Evolutionary conservation across 139 green algal genomes (phyloP).

Genomic region (Volvox reticuliferus): DNA sequence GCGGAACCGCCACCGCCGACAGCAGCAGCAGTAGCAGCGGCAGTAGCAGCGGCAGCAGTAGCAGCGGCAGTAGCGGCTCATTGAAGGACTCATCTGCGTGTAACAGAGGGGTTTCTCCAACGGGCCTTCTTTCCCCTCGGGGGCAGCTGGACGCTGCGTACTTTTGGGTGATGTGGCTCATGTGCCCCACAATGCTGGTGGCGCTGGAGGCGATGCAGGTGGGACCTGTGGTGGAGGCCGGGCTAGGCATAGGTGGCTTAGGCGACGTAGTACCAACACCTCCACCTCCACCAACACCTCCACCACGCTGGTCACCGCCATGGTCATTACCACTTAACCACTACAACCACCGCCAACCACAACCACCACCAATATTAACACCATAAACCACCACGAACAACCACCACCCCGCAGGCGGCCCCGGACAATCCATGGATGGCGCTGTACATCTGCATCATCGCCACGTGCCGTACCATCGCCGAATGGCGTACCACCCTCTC

Average conservation of each 20-base stretch:
- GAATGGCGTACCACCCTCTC: slow-evolving; percentile 6
- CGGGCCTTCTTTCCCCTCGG: background rate
- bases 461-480: slow-evolving; percentile 38
- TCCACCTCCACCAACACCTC: too few relatives aligned
- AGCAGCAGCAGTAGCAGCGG: background rate
- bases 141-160: background rate
- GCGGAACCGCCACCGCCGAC: background rate
- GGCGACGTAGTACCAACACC: too few relatives aligned
- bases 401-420: background rate
- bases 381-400: too few relatives aligned
- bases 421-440: slow-evolving; percentile 40
- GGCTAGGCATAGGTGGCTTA: too few relatives aligned
- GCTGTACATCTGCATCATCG: slow-evolving; percentile 37
- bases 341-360: too few relatives aligned
- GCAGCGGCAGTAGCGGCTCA: background rate
- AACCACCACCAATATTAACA: too few relatives aligned
- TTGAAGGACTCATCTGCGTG: too few relatives aligned
- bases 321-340: too few relatives aligned
- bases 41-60: background rate
- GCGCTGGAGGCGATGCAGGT: slow-evolving; percentile 36
- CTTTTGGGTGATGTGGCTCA: slow-evolving; percentile 17
- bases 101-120: background rate
- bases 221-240: background rate
- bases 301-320: too few relatives aligned
- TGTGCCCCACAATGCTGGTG: slow-evolving; percentile 29